Base-by-base conservation (phyloP, 1,284 basidiomycete genomes). In the Cerrena zonata region DNA sequence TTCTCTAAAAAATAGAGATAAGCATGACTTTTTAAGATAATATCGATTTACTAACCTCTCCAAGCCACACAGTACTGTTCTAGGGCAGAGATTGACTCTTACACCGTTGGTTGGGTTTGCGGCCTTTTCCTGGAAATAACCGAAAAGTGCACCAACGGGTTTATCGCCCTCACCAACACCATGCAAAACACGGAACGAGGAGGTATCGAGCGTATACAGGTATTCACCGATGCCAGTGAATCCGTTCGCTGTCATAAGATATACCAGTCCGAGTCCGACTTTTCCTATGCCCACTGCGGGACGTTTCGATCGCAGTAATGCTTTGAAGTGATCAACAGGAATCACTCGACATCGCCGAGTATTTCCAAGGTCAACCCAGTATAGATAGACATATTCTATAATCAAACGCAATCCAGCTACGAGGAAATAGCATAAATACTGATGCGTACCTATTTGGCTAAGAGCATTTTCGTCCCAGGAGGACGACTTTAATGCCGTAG, bases 281-380 rank as follows among this genome's bases (percentile, higher is more conserved):
- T 75, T 77, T 2, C 71, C 56, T 12, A 84, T 19, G 4, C 69
- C 64, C 15, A 83, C 61, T 1, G 81, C 77, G 1, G 82, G 79
- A 25, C 81, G 73, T n/a, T n/a, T n/a, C n/a, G 73, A 67, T 0
- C 68, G 50, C 42, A 83, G 65, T 13, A 88, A 65, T 51, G 73
- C 75, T 50, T 62, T 56, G 59, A 89, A 86, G 61, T 83, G 74
- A 1, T 68, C 43, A 2, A 76, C 56, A 2, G 84, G 71, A 26
- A 85, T 53, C 56, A 85, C 62, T n/a, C 82, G 77, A 57, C 69
- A 79, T 50, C 82, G 76, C 39, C 78, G 66, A 45, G 66, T 68
- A 65, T 84, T 84, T 56, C 63, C 66, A 44, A 75, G 64, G 63
- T 86, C 84, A 5, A 80, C 71, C 79, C 79, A 86, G 60, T 77